Evolutionary conservation across 2,329 filamentous ascomycete species (phyloP), one percentile per base, ranked within the genome.

Genomic region (Sordariomycetes sp.): DNA sequence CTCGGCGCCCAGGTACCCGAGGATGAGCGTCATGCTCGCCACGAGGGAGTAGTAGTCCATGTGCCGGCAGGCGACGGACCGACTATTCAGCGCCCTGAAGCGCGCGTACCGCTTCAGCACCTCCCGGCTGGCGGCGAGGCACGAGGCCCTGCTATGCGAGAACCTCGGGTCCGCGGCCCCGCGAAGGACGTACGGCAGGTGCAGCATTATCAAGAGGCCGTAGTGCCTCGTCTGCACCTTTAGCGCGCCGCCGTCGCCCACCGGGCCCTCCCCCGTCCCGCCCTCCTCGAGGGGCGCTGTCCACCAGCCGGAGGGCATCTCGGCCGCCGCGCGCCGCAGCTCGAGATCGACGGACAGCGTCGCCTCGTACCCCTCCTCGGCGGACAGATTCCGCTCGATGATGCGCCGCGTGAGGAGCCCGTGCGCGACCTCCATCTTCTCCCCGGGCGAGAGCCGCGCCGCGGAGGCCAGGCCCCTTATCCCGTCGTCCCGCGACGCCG

Each of bases 101-200:
- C 68, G 61, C 42, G 77, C 62, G 59, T 78, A 82, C 0, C 74
- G 72, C 2, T 62, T 65, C 10, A 83, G 67, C 15, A 81, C 69
- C 56, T 76, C 75, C 1, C 80, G 75, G 53, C 76, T 78, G 6
- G 78, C 74, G 12, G 72, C 71, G 52, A 79, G 65, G 59, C 76
- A 77, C 5, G 65, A 63, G 13, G 71, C 70, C 57, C 74, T 78
- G 61, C 74, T 78, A 62, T 77, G 75, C 22, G 76, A 72, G 57
- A 74, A 73, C 17, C 70, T 69, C 7, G 66, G 65, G 20, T 70
- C 69, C 22, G 65, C 62, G 1, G 68, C 63, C 39, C 71, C 65
- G 25, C 69, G 71, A 12, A 81, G 70, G 65, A 82, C 75, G 59
- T 77, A 81, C 0, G 79, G 80, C 1, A 82, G 69, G 59, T 83